phyloP scores from a whole-genome alignment of 2,329 filamentous ascomycete species.

The Sporothrix globosa region DNA sequence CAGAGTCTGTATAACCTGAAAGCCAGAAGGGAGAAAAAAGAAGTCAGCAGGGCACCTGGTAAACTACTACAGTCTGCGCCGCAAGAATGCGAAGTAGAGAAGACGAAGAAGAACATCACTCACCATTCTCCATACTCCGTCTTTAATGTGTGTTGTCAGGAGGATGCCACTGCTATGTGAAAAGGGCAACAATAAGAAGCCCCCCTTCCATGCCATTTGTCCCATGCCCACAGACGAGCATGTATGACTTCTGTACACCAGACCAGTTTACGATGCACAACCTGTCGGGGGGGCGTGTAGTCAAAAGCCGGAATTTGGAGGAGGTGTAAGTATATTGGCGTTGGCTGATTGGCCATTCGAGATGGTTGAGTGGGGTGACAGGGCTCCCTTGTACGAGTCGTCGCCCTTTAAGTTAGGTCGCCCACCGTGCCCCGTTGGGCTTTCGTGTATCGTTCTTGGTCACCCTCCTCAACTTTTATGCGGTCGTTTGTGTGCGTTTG shows the following conservation, averaged over 20 bases:
- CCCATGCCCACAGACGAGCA: neutral
- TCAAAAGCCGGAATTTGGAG: neutral
- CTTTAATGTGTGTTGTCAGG: neutral
- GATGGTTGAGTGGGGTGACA: conserved; percentile 19
- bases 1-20: neutral
- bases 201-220: neutral
- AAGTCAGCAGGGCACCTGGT: neutral
- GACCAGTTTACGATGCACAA: conserved; percentile 9
- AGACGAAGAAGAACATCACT: neutral
- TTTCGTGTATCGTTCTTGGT: conserved; percentile 4
- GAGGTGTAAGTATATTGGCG: conserved; percentile 14
- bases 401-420: neutral
- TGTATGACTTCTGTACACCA: too few species aligned
- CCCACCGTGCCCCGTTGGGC: conserved; percentile 1
- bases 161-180: neutral
- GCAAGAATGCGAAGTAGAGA: neutral
- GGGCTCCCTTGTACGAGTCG: conserved; percentile 24
- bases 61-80: neutral
- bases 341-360: conserved; percentile 3
- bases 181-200: neutral
- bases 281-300: conserved; percentile 16
- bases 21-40: neutral
- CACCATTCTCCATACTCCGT: neutral
- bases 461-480: neutral
- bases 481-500: neutral